Conservation (phyloP, 148 eudicot species). For the Hydrangea macrophylla region DNA sequence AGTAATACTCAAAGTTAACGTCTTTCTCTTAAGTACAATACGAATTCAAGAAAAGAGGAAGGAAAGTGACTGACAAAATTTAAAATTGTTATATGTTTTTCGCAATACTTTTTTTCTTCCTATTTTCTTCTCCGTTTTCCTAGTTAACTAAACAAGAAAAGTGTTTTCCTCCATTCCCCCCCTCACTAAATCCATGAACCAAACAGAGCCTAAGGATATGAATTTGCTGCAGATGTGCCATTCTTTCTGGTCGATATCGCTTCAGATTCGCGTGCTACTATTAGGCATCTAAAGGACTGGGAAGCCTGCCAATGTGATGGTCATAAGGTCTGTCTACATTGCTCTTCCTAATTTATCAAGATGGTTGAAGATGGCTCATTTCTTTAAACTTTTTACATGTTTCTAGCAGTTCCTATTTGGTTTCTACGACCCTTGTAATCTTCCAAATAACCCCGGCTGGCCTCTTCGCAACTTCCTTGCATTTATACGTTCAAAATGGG, state of each 20-base stretch:
- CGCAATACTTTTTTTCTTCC: no score
- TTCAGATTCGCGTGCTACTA: conserved; percentile 50
- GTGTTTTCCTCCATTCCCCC: no score
- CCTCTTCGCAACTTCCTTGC: conserved; percentile 86
- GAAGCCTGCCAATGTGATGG: conserved; percentile 54
- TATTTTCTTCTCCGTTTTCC: no score
- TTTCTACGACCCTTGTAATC: conserved; percentile 93
- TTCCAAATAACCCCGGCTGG: conserved; percentile 81
- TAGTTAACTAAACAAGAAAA: no score
- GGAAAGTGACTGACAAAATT: no score
- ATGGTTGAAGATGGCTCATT: conserved; percentile 3
- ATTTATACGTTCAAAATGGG: conserved; percentile 65
- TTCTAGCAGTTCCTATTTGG: conserved; percentile 74
- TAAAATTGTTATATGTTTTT: no score
- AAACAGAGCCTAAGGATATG: conserved; percentile 15
- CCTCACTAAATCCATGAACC: no score
- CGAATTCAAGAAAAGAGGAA: no score
- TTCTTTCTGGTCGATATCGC: conserved; percentile 63
- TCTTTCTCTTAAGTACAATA: no score
- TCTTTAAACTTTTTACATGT: conserved; percentile 10
- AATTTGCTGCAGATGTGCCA: conserved; percentile 57
- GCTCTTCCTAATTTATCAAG: not conserved
- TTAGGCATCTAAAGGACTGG: conserved; percentile 77
- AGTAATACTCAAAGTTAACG: no score
- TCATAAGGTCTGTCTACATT: conserved; percentile 54